These are phyloP conservation scores for Sisymbrium irio DNA, from an alignment of 345 rosid species.

Conservation along the genomic window DNA sequence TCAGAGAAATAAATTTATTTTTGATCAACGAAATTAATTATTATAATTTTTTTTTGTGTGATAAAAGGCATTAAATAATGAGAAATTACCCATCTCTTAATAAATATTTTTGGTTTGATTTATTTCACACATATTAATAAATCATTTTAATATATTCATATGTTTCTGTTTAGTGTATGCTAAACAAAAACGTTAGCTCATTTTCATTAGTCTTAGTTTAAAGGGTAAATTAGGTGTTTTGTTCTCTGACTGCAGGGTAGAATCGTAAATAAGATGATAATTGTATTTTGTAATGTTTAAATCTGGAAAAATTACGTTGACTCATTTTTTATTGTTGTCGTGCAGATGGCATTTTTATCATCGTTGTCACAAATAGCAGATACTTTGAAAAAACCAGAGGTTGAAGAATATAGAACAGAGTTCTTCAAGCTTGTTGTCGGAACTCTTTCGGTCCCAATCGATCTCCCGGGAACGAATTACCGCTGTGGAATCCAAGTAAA, in stretches of 20 bases:
- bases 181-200: not conserved
- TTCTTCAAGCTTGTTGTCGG: constrained; percentile 76
- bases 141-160: not conserved
- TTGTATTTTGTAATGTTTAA: not conserved
- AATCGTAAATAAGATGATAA: not conserved
- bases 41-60: not conserved
- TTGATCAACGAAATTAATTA: not conserved
- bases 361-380: constrained; percentile 65
- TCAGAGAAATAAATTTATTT: not conserved
- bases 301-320: not conserved
- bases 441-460: constrained; percentile 72
- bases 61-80: not conserved
- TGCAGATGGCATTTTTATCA: constrained; percentile 75
- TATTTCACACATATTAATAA: not conserved
- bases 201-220: too few species aligned
- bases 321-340: not conserved
- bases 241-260: too few species aligned
- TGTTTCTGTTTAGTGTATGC: not conserved
- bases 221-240: too few species aligned
- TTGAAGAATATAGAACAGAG: constrained; percentile 61
- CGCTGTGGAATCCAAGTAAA: constrained; percentile 60
- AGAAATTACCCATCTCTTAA: not conserved
- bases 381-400: constrained; percentile 35
- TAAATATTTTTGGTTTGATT: not conserved
- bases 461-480: constrained; percentile 66